Evolutionary conservation across 192 early-diverging fungal genomes (phyloP).

Genomic region (Chytriomyces hyalinus): DNA sequence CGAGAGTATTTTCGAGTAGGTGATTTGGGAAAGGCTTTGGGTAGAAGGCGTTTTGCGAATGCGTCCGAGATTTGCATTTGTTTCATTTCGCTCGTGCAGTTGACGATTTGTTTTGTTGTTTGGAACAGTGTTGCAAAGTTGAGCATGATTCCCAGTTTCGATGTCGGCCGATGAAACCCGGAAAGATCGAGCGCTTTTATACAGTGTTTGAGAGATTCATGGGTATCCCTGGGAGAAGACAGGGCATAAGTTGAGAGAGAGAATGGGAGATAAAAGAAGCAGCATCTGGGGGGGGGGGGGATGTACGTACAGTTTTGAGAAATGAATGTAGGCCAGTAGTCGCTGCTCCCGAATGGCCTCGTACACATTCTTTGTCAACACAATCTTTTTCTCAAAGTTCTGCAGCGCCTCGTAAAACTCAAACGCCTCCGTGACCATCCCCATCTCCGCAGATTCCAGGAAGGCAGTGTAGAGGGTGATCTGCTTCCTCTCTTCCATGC

Average conservation of each 20-base stretch:
- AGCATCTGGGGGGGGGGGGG: background rate
- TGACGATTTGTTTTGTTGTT: background rate
- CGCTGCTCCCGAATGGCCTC: slow-evolving; percentile 27
- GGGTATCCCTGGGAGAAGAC: background rate
- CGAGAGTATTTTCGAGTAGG: background rate
- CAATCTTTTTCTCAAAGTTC: slow-evolving; percentile 11
- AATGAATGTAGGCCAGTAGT: slow-evolving; percentile 26
- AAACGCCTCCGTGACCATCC: slow-evolving; percentile 27
- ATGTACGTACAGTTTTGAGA: slow-evolving; percentile 12
- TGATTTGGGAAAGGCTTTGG: slow-evolving; percentile 10
- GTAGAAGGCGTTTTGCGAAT: background rate
- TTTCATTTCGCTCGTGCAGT: background rate
- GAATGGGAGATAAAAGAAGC: background rate
- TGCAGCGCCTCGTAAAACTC: slow-evolving; percentile 31
- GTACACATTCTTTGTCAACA: slow-evolving; percentile 21
- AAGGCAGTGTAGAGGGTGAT: slow-evolving; percentile 30
- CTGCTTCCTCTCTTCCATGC: slow-evolving; percentile 32
- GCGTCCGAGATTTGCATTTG: background rate
- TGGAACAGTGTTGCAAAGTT: background rate
- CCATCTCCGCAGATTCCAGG: slow-evolving; percentile 29
- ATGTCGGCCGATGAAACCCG: background rate
- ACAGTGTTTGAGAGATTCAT: slow-evolving; percentile 12
- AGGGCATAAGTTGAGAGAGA: background rate
- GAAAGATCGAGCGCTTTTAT: background rate
- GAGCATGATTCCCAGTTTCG: background rate